Base-by-base conservation (phyloP, 148 eudicot species). In the Gaultheria prostrata region DNA sequence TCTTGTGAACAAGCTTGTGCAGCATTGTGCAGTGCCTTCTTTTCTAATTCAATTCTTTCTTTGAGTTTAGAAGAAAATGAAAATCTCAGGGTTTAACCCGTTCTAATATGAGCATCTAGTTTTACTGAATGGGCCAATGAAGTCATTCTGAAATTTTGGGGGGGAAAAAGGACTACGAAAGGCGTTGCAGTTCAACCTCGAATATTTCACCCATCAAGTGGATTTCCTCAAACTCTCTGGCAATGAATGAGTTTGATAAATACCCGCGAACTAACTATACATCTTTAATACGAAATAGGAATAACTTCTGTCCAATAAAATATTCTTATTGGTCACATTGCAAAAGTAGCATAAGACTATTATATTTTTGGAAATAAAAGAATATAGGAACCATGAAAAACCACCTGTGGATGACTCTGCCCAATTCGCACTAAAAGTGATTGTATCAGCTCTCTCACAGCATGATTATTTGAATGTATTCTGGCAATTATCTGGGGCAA, bases 401-500 rank as follows among this genome's bases (percentile, higher is more conserved):
- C 80, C 61, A 97, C 99, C 98, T 97, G 99, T 76, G 99, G 99
- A 89, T 97, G 99, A 86, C 86, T 91, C 83, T 93, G 93, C 61
- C 99, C 99, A 78, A 97, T 97, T 80, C 98, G 94, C 84, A 97
- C 99, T 87, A 97, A 83, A 82, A 97, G 94, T 43, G 98, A 91
- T 83, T 97, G 99, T 89, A 95, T 95, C 43, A 97, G 89, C 87
- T 92, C 98, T 89, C 99, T 92, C 69, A 97, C 98, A 61, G 98
- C 98, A 69, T 88, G 91, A 81, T 93, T 93, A 86, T 97, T 95
- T 67, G 99, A 97, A 89, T 97, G 99, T 88, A 97, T 97, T 67
- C 98, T 90, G 48, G 98, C 99, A 86, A 97, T 97, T 73, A 95
- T 95, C 86, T 97, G 98, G 80, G 99, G 99, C 80, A 97, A 90